A percentile compares a stretch with the other conserved stretches of the same genome.
Conservation (phyloP, 2,329 filamentous ascomycete species). For the Chlorencoelia australis region DNA sequence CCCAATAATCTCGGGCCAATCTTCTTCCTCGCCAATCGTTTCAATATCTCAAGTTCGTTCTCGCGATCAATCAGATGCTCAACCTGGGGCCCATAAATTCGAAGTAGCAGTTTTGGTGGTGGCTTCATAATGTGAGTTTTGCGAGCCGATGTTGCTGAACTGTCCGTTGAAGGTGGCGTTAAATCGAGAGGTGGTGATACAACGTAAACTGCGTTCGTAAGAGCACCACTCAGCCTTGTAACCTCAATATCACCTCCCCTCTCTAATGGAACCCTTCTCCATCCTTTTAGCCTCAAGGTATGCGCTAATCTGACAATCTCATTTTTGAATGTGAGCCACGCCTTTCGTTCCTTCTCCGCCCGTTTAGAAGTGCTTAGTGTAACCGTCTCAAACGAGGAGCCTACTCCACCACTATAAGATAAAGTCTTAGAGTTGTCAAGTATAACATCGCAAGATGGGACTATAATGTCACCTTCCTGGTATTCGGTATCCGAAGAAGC, state of each 20-base stretch:
- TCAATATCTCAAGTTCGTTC: conserved; percentile 76
- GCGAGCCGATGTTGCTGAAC: conserved; percentile 32
- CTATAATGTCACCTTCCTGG: conserved; percentile 68
- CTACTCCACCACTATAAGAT: conserved; percentile 51
- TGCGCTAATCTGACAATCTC: conserved; percentile 86
- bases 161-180: conserved; percentile 24
- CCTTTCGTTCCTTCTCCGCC: conserved; percentile 58
- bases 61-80: conserved; percentile 94
- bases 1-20: conserved; percentile 88
- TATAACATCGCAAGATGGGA: conserved; percentile 73
- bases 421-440: conserved; percentile 88
- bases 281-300: conserved; percentile 82
- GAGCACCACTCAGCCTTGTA: conserved; percentile 72
- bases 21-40: conserved; percentile 77
- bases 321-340: conserved; percentile 80
- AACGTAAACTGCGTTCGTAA: conserved; percentile 96
- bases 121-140: conserved; percentile 18
- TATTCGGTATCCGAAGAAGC: conserved; percentile 77
- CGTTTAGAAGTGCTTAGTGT: conserved; percentile 35
- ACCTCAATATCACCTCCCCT: conserved; percentile 59
- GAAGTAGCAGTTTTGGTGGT: conserved; percentile 63
- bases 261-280: conserved; percentile 72
- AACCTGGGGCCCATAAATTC: conserved; percentile 90
- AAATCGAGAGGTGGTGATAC: conserved; percentile 69
- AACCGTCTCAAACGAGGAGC: conserved; percentile 29